A percentile compares a stretch with the other conserved stretches of the same genome.
Conservation (phyloP, 331 rosid genomes). For the Phaseolus coccineus region DNA sequence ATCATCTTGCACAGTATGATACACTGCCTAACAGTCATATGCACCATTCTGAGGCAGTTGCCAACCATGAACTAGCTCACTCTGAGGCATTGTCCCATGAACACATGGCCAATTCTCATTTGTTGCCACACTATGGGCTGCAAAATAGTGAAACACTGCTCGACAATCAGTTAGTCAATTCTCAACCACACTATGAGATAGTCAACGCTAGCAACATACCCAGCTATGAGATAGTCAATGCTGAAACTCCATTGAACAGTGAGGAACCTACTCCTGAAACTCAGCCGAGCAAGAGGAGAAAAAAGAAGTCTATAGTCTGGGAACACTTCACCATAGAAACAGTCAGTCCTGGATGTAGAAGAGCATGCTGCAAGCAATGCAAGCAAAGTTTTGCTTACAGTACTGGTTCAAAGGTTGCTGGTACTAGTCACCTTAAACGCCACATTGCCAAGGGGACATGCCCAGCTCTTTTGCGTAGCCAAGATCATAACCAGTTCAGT, state of each 20-base stretch:
- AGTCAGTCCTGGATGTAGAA: constrained; percentile 83
- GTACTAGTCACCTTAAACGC: constrained; percentile 96
- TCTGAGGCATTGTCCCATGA: constrained; percentile 48
- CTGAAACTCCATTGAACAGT: constrained; percentile 54
- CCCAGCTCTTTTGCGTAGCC: constrained; percentile 72
- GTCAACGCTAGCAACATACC: constrained; percentile 39
- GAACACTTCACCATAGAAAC: constrained; percentile 93
- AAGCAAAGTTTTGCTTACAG: constrained; percentile 97
- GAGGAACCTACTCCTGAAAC: constrained; percentile 67
- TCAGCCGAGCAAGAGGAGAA: constrained; percentile 88
- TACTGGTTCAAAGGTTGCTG: constrained; percentile 97
- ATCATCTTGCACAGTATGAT: constrained; percentile 50
- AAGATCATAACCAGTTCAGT: constrained; percentile 63
- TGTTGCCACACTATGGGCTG: constrained; percentile 52
- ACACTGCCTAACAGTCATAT: constrained; percentile 45
- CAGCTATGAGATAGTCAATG: constrained; percentile 57
- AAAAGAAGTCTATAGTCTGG: constrained; percentile 92
- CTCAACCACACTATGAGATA: constrained; percentile 52
- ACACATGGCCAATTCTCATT: constrained; percentile 51
- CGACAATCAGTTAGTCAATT: constrained; percentile 41
- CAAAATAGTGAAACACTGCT: constrained; percentile 45
- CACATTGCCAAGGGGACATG: constrained; percentile 96
- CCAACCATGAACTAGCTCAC: constrained; percentile 45
- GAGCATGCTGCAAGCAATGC: constrained; percentile 95
- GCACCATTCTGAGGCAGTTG: constrained; percentile 44